Percentiles rank a stretch among this genome's conserved stretches.
phyloP scores from a whole-genome alignment of 805 yeast genomes.

The Monosporozyma yasuniensis region DNA sequence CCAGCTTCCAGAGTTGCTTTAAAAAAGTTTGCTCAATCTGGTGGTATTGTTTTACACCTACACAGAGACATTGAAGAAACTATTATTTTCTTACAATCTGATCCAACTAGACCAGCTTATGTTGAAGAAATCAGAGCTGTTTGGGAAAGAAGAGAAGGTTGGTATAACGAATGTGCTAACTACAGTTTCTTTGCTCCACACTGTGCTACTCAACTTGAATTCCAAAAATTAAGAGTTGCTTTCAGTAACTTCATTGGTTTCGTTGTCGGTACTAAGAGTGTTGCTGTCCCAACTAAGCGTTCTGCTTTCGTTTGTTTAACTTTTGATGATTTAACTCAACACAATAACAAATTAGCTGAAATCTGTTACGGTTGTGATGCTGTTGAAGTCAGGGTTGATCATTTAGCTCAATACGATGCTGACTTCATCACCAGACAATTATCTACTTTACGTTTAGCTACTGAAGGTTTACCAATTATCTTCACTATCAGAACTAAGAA shows the following conservation, averaged over 20 bases:
- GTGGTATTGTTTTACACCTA: slow-evolving; percentile 81
- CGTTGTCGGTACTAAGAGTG: slow-evolving; percentile 47
- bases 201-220: slow-evolving; percentile 47
- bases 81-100: slow-evolving; percentile 61
- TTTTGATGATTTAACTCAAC: slow-evolving; percentile 45
- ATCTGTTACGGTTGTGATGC: slow-evolving; percentile 67
- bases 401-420: slow-evolving; percentile 41
- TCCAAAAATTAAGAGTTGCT: slow-evolving; percentile 46
- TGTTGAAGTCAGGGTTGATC: slow-evolving; percentile 76
- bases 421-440: slow-evolving; percentile 66
- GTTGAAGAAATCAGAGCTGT: slow-evolving; percentile 71
- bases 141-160: slow-evolving; percentile 71
- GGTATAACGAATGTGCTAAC: slow-evolving; percentile 77
- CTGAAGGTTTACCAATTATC: slow-evolving; percentile 62
- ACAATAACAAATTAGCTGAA: slow-evolving; percentile 39
- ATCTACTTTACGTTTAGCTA: slow-evolving; percentile 54
- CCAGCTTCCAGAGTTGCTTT: slow-evolving; percentile 56
- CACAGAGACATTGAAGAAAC: slow-evolving; percentile 83
- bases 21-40: slow-evolving; percentile 42
- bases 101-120: slow-evolving; percentile 83
- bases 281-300: slow-evolving; percentile 31
- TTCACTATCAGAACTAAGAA: slow-evolving; percentile 68
- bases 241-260: slow-evolving; percentile 50
- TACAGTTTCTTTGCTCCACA: slow-evolving; percentile 69
- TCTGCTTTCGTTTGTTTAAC: slow-evolving; percentile 71